Evolutionary conservation across 2,329 filamentous ascomycete species (phyloP), one percentile per base, ranked within the genome.

Genomic region (Nothophoma quercina): DNA sequence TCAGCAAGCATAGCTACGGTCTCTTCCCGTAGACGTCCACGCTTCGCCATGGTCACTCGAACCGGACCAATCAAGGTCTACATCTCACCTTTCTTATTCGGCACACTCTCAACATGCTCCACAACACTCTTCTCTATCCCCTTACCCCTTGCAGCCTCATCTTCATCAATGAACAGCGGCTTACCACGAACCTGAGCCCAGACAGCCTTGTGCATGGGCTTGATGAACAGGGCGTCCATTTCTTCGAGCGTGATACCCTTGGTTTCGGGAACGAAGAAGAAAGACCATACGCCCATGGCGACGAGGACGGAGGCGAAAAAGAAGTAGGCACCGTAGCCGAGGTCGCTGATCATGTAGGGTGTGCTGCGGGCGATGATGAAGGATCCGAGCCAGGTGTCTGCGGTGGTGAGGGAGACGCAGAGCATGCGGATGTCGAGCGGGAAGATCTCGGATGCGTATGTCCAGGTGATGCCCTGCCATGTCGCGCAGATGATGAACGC

Each of bases 401-500:
- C 74, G 0, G 73, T 75, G 0, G 72, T 75, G 22, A 75, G 58
- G 2, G 72, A 72, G 1, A 76, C 72, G 45, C 73, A 75, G 0
- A 76, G 59, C 69, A 75, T 73, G 22, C 74, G 66, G 43, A 78
- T 76, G 30, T 76, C 71, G 16, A 76, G 60, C 0, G 72, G 73
- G 56, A 81, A 82, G 45, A 82, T 81, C 56, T 83, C 81, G 2
- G 78, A 77, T 7, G 75, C 76, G 45, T 80, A 79, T 0, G 78
- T 77, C 71, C 72, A 77, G 1, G 73, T 71, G 10, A 76, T 75
- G 1, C 69, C 72, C 40, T 77, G 74, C 75, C 76, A 78, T 1
- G 74, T 76, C 1, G 75, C 73, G 42, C 74, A 81, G 39, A 82
- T 82, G 57, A 83, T 83, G 35, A 82, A 75, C 1, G 77, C 81